phyloP scores from a whole-genome alignment of 768 basidiomycete genomes.

The Lactarius psammicola region DNA sequence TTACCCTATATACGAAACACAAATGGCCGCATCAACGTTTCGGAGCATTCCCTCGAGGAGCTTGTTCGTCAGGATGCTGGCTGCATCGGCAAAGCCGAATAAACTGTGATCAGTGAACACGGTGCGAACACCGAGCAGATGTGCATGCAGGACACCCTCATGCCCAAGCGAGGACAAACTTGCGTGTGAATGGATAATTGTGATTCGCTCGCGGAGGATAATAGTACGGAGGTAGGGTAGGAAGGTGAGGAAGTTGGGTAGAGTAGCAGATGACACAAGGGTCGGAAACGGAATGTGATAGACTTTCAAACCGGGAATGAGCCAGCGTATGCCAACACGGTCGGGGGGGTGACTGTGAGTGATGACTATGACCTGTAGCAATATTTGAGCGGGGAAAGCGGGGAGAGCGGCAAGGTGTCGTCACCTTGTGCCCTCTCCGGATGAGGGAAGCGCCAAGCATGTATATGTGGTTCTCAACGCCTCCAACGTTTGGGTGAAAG shows the following conservation, averaged over 20 bases:
- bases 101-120: conserved; percentile 97
- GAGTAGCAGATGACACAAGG: conserved; percentile 87
- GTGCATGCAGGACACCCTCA: conserved; percentile 88
- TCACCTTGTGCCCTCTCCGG: conserved; percentile 79
- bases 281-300: conserved; percentile 91
- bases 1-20: conserved; percentile 95
- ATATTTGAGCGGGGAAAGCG: background rate
- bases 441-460: conserved; percentile 85
- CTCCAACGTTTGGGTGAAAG: conserved; percentile 91
- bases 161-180: conserved; percentile 87
- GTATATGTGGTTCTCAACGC: conserved; percentile 96
- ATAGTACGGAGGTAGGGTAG: conserved; percentile 91
- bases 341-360: conserved; percentile 88
- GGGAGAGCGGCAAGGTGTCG: background rate
- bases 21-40: conserved; percentile 93
- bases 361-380: conserved; percentile 79
- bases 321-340: conserved; percentile 87
- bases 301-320: conserved; percentile 83
- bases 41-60: conserved; percentile 80
- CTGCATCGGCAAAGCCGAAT: conserved; percentile 96
- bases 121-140: conserved; percentile 81
- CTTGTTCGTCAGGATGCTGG: conserved; percentile 97
- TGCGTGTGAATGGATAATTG: conserved; percentile 90
- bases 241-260: conserved; percentile 92
- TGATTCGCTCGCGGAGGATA: conserved; percentile 79